Evolutionary conservation across 768 basidiomycete species (phyloP).

Genomic region (Cantharellus cinnabarinus): DNA sequence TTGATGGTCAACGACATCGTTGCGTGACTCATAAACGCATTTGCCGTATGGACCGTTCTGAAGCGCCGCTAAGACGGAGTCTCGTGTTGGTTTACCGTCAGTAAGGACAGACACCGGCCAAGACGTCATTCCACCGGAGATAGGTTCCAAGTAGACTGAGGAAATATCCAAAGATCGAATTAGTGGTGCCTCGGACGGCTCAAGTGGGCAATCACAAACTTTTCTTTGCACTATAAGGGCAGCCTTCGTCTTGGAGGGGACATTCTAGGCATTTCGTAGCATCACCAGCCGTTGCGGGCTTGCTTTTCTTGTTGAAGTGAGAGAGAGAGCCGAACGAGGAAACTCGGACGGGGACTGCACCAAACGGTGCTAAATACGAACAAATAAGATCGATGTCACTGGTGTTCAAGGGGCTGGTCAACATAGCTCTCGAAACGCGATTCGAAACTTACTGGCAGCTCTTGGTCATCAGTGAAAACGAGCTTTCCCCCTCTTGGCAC

Average conservation of each 20-base stretch:
- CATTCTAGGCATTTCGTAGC: constrained; percentile 65
- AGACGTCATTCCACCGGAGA: constrained; percentile 27
- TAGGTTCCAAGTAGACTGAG: constrained; percentile 64
- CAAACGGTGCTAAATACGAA: constrained; percentile 42
- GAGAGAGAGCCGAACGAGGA: constrained; percentile 75
- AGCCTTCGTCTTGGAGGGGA: constrained; percentile 37
- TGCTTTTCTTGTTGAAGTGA: constrained; percentile 56
- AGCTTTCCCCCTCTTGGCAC: constrained; percentile 44
- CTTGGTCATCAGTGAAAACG: constrained; percentile 76
- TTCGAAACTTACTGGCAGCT: constrained; percentile 51
- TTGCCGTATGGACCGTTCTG: constrained; percentile 49
- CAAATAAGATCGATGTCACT: constrained; percentile 77
- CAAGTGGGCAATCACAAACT: constrained; percentile 23
- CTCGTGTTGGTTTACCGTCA: constrained; percentile 71
- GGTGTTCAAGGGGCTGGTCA: not conserved
- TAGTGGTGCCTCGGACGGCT: not conserved
- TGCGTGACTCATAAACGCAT: constrained; percentile 69
- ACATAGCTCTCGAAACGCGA: not conserved
- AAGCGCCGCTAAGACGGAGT: constrained; percentile 61
- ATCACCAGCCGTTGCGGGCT: constrained; percentile 45
- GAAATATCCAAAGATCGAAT: constrained; percentile 1
- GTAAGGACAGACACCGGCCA: constrained; percentile 57
- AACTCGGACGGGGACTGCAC: constrained; percentile 36
- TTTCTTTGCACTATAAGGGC: constrained; percentile 75
- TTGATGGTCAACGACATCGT: constrained; percentile 82